These are phyloP conservation scores for Collybia nuda DNA, from an alignment of 768 basidiomycete genomes.

Conservation along the genomic window DNA sequence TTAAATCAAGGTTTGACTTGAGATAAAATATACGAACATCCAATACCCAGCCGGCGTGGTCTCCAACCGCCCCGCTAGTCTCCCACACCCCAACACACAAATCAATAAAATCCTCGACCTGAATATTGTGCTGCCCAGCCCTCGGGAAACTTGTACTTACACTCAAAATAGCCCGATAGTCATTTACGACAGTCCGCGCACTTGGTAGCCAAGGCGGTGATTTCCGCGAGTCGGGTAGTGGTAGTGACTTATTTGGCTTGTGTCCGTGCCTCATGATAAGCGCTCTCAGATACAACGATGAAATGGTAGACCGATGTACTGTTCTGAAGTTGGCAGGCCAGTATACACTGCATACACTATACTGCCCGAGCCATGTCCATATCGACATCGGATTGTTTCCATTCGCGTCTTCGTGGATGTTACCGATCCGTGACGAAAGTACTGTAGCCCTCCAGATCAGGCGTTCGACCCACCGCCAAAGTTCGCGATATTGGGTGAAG, in stretches of 20 bases:
- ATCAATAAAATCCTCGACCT: constrained; percentile 84
- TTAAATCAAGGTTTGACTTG: not conserved
- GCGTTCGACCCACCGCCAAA: constrained; percentile 85
- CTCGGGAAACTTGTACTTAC: constrained; percentile 74
- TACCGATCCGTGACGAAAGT: constrained; percentile 50
- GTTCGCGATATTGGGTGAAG: constrained; percentile 72
- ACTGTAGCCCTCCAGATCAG: constrained; percentile 81
- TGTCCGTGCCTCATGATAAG: constrained; percentile 52
- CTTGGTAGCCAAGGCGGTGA: constrained; percentile 59
- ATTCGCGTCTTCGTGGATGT: constrained; percentile 32
- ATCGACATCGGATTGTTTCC: constrained; percentile 31
- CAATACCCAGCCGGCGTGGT: constrained; percentile 74
- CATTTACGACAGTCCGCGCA: constrained; percentile 65
- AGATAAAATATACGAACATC: constrained; percentile 51
- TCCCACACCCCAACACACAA: constrained; percentile 83
- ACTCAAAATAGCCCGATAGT: constrained; percentile 69
- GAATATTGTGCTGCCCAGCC: constrained; percentile 75
- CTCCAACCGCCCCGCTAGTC: constrained; percentile 59
- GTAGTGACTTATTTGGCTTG: constrained; percentile 6
- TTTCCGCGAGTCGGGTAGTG: constrained; percentile 22
- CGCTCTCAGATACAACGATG: constrained; percentile 72
- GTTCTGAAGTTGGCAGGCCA: constrained; percentile 85
- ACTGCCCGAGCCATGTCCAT: constrained; percentile 66
- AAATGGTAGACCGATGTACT: constrained; percentile 68
- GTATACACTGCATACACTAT: constrained; percentile 56